These are phyloP conservation scores for Acrocalymma vagum DNA, from an alignment of 2,329 filamentous ascomycete species.

Conservation along the genomic window DNA sequence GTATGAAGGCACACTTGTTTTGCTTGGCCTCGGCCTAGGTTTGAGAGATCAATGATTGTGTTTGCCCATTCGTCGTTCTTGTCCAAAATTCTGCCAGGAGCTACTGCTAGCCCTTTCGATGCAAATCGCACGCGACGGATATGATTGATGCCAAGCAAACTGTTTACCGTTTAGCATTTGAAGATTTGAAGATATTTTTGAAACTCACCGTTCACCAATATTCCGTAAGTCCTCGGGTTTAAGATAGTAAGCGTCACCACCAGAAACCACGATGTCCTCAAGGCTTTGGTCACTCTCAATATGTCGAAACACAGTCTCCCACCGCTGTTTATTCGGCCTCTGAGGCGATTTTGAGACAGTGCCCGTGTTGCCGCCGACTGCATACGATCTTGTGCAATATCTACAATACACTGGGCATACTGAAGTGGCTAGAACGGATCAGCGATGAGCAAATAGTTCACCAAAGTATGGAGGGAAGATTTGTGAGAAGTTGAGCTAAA, in stretches of 20 bases:
- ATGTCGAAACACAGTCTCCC: conserved; percentile 66
- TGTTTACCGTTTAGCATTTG: conserved; percentile 16
- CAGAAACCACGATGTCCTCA: conserved; percentile 69
- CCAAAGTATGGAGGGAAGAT: not conserved
- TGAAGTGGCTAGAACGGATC: conserved; percentile 62
- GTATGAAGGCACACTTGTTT: conserved; percentile 71
- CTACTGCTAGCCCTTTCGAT: conserved; percentile 68
- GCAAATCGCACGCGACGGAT: conserved; percentile 69
- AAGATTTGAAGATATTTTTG: too few species aligned
- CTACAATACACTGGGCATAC: conserved; percentile 71
- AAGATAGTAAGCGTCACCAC: conserved; percentile 69
- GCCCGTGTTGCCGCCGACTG: conserved; percentile 64
- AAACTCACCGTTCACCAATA: conserved; percentile 58
- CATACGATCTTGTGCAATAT: conserved; percentile 69
- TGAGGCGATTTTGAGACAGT: conserved; percentile 52
- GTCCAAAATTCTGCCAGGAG: conserved; percentile 65
- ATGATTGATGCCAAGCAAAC: conserved; percentile 65
- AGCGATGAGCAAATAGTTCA: not conserved
- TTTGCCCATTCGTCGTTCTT: conserved; percentile 62
- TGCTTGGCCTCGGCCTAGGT: conserved; percentile 60
- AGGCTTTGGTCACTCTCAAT: conserved; percentile 61
- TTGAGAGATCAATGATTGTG: conserved; percentile 61
- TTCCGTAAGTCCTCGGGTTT: conserved; percentile 59
- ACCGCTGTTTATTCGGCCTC: conserved; percentile 55
- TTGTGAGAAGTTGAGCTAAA: not conserved